phyloP scores from a whole-genome alignment of 768 basidiomycete genomes.

The Rhodotorula graminis region DNA sequence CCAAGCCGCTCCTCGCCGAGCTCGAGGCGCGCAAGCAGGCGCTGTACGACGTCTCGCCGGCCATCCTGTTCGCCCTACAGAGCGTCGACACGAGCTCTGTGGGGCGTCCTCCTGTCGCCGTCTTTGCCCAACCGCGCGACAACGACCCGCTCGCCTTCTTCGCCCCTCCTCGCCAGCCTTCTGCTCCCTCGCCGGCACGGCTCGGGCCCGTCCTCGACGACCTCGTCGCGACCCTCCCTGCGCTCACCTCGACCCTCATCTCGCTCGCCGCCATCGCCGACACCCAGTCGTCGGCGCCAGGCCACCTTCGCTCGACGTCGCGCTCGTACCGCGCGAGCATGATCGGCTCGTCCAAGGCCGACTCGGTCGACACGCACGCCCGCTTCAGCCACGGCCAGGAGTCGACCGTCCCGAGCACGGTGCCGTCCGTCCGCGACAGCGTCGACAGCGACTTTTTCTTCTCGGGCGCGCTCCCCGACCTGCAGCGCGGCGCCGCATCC shows the following conservation, averaged over 20 bases:
- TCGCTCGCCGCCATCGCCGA: slow-evolving; percentile 30
- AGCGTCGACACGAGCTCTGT: slow-evolving; percentile 1
- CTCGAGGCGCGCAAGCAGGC: slow-evolving; percentile 68
- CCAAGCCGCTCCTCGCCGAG: slow-evolving; percentile 62
- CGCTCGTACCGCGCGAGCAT: slow-evolving; percentile 22
- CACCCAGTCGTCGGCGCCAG: slow-evolving; percentile 20
- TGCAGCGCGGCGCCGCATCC: neutral
- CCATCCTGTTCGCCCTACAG: slow-evolving; percentile 61
- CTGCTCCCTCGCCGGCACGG: neutral
- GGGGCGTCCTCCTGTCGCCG: neutral
- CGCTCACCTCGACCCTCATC: slow-evolving; percentile 20
- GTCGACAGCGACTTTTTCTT: slow-evolving; percentile 40
- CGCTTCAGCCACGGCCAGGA: slow-evolving; percentile 12
- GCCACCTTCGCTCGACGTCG: slow-evolving; percentile 13
- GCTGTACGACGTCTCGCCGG: slow-evolving; percentile 65
- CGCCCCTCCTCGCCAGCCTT: neutral
- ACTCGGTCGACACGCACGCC: neutral
- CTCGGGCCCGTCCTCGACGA: slow-evolving; percentile 2
- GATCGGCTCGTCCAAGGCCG: neutral
- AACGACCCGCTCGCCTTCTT: slow-evolving; percentile 21
- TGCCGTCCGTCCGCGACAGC: slow-evolving; percentile 18
- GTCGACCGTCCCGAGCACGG: slow-evolving; percentile 9
- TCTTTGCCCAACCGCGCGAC: slow-evolving; percentile 11
- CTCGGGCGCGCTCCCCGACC: slow-evolving; percentile 15
- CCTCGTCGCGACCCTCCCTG: slow-evolving; percentile 15